Base-by-base conservation (phyloP, 495 filamentous ascomycete species). In the Aspergillus bertholletiae region DNA sequence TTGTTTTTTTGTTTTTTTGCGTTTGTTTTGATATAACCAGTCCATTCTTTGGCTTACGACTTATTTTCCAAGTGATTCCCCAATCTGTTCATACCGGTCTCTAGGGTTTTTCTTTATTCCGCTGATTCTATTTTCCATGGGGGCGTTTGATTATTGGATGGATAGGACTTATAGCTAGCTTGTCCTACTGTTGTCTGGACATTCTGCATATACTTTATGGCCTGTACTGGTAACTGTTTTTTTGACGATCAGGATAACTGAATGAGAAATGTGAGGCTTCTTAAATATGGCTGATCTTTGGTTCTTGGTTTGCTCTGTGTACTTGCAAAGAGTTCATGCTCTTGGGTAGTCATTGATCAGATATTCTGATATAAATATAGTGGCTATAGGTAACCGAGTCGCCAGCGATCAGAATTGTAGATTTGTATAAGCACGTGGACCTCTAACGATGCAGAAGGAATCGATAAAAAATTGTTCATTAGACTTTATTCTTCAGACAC, bases 201-300 rank as follows among this genome's bases (percentile, higher is more conserved):
- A 20, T 32, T 23, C 13, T 44, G 40, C 51, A 53, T 53, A 53
- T 46, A 53, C 21, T 45, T 37, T 47, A 57, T 49, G 21, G 27
- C 46, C 23, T 17, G 26, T n/a, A 49, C 27, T n/a, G 39, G 15
- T 15, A 49, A 15, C 28, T 53, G 30, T 39, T 45, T 46, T 45
- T 30, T 37, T 55, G 57, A 53, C 50, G 57, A 49, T 46, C 46
- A 53, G 49, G 28, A 56, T 56, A 55, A 37, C 49, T 41, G 22
- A 55, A 50, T 55, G 49, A 55, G 52, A 55, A 22, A 59, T 55
- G 48, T 45, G 21, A 53, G 23, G 35, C 27, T 52, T 23, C n/a
- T 50, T 21, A 15, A n/a, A n/a, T 12, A 15, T n/a, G 13, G 34
- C 11, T 28, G 2, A 5, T 37, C 1, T 37, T 37, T n/a, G 34